Base-by-base conservation (phyloP, 345 rosid genomes). In the Eucalyptus virginea region DNA sequence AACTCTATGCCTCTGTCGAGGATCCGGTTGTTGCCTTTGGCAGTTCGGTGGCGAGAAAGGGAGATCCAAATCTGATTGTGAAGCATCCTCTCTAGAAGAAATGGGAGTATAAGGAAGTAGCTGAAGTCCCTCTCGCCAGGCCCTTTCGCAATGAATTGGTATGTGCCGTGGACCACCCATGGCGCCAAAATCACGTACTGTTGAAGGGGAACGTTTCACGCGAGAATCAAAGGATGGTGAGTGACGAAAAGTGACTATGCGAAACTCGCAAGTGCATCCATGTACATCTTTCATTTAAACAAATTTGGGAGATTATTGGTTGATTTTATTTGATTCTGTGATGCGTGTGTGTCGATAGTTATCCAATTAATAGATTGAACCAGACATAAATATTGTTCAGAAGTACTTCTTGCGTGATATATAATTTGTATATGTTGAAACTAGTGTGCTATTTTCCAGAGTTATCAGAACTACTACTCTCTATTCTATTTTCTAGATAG, bases 61-160 rank as follows among this genome's bases (percentile, higher is more conserved):
- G 91, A 89, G 42, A 95, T 93, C 97, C 97, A 96, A 4, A 93
- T 83, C 86, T 92, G 94, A 87, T 94, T 92, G 87, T 96, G 96
- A 87, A 96, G 89, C 67, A 94, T 86, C 86, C 97, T 88, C 62
- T 88, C 42, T 34, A 95, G 69, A 30, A 91, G 42, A 26, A 81
- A 52, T 1, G 92, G 92, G 87, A 94, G 87, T 13, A 92, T n/a
- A 42, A 95, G 90, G 67, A 90, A 88, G 91, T 91, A 90, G 24
- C 52, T 2, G 40, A 92, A 87, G 87, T 93, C 94, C 48, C 92
- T 92, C 72, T 93, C 93, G 14, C 88, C 72, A 47, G 88, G 91
- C 44, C 81, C 89, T 6, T 11, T 54, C 4, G 88, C 77, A 3
- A 52, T 49, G 72, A 87, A 91, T 34, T 93, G 87, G 92, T 93